phyloP scores from a whole-genome alignment of 306 rosid species.

The Crotalaria pallida region DNA sequence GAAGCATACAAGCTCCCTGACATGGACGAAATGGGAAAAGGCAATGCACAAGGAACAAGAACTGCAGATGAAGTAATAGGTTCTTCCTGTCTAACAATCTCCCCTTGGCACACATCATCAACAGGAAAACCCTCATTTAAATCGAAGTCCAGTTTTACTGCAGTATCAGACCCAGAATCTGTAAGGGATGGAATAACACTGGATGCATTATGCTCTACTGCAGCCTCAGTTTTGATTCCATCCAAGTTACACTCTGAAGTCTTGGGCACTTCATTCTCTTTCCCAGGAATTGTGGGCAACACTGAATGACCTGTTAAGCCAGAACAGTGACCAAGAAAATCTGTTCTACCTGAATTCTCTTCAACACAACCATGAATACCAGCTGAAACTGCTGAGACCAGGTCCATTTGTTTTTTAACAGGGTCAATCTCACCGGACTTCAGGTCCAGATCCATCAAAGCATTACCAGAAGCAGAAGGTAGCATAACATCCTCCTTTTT shows the following conservation, averaged over 20 bases:
- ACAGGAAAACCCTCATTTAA: conserved; percentile 81
- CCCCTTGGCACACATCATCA: conserved; percentile 66
- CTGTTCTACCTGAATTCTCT: conserved; percentile 24
- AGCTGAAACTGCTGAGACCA: conserved; percentile 21
- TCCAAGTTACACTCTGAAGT: conserved; percentile 26
- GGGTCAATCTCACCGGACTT: conserved; percentile 11
- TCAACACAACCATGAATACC: conserved; percentile 4
- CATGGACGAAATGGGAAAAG: conserved; percentile 54
- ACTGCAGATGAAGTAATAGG: conserved; percentile 45
- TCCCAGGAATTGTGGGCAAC: conserved; percentile 12
- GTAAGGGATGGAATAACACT: conserved; percentile 17
- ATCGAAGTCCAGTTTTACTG: conserved; percentile 74
- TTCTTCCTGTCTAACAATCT: conserved; percentile 43
- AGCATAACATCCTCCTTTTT: conserved; percentile 15
- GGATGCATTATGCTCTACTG: conserved; percentile 25
- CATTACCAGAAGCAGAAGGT: conserved; percentile 27
- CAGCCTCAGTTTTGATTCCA: conserved; percentile 31
- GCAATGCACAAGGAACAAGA: conserved; percentile 51
- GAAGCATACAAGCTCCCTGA: conserved; percentile 67
- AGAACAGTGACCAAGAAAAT: conserved; percentile 14
- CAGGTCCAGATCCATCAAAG: conserved; percentile 6
- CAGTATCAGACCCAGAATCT: conserved; percentile 36
- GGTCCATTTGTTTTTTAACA: conserved; percentile 17
- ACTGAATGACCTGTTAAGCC: conserved; percentile 14
- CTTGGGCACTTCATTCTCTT: conserved; percentile 25